A percentile compares a stretch with the other conserved stretches of the same genome.
Evolutionary conservation across 2,329 filamentous ascomycete genomes (phyloP).

Genomic region (Fonsecaea monophora): DNA sequence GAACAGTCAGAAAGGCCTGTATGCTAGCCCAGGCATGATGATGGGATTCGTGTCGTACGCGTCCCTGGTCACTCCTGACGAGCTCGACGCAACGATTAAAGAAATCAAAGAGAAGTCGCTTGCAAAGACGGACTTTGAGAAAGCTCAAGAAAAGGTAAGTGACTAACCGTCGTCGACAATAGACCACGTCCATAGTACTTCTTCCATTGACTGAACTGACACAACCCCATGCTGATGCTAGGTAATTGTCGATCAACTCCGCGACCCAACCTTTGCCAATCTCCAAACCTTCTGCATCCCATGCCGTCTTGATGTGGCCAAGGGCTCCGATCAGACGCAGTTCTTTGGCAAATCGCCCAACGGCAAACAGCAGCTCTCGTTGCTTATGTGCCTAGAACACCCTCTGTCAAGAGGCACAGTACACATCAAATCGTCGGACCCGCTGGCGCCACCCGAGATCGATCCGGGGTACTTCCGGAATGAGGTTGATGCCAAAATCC

Average conservation of each 20-base stretch:
- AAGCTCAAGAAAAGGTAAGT: constrained; percentile 44
- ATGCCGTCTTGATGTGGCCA: constrained; percentile 35
- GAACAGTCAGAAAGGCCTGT: constrained; percentile 44
- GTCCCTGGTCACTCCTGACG: constrained; percentile 44
- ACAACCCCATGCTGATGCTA: neutral
- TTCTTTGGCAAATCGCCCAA: constrained; percentile 34
- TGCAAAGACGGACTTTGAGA: constrained; percentile 46
- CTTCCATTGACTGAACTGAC: neutral
- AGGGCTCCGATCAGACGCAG: constrained; percentile 36
- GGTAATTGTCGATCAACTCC: constrained; percentile 46
- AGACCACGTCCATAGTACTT: neutral
- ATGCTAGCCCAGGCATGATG: constrained; percentile 44
- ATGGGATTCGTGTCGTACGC: constrained; percentile 50
- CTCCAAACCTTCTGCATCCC: constrained; percentile 37
- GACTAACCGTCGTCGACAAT: neutral
- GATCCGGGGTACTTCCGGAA: constrained; percentile 52
- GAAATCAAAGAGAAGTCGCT: constrained; percentile 44
- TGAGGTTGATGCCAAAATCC: constrained; percentile 46
- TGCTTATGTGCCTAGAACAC: constrained; percentile 39
- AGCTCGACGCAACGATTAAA: constrained; percentile 44
- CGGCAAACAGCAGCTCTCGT: constrained; percentile 33
- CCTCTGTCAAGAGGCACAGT: constrained; percentile 56
- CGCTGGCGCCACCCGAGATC: constrained; percentile 50
- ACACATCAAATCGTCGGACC: constrained; percentile 48
- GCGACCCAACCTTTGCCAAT: constrained; percentile 34